Conservation (phyloP, 2,329 filamentous ascomycete genomes). For the Neonectria hederae region DNA sequence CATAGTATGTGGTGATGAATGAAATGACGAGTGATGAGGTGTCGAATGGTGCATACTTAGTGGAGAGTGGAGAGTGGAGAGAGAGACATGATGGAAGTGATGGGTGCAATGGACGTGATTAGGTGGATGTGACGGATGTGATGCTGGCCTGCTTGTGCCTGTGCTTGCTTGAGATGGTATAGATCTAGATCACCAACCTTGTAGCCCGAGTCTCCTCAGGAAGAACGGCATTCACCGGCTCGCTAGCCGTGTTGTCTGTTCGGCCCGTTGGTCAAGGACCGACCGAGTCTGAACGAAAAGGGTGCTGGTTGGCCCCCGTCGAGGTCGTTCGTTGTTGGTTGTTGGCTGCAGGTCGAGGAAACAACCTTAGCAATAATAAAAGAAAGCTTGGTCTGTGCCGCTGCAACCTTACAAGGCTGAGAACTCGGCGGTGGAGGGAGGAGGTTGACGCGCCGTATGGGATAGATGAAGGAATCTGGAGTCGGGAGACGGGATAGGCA, state of each 20-base stretch:
- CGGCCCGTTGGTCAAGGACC: not conserved
- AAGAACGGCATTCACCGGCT: not conserved
- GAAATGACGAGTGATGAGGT: conserved; percentile 1
- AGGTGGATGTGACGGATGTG: not conserved
- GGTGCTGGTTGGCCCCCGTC: conserved; percentile 8
- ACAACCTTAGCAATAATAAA: not conserved
- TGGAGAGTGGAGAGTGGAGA: not conserved
- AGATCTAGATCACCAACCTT: not conserved
- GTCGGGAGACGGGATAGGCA: not conserved
- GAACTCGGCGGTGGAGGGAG: conserved; percentile 2
- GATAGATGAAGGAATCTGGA: not conserved
- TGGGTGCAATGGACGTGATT: not conserved
- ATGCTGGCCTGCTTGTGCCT: not conserved
- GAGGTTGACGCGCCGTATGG: not conserved
- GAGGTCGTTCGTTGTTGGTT: not conserved
- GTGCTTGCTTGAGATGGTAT: not conserved
- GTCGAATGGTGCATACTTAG: not conserved
- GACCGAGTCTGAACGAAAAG: conserved; percentile 3
- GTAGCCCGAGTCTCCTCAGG: not conserved
- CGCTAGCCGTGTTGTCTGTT: not conserved
- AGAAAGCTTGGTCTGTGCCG: conserved; percentile 6
- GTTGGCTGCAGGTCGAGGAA: conserved; percentile 13
- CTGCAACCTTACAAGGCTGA: conserved; percentile 17
- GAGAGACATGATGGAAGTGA: not conserved
- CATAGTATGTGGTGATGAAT: not conserved